Evolutionary conservation across 805 yeast species (phyloP), one percentile per base, ranked within the genome.

Genomic region (Saccharomycopsis oosterbeekiorum): DNA sequence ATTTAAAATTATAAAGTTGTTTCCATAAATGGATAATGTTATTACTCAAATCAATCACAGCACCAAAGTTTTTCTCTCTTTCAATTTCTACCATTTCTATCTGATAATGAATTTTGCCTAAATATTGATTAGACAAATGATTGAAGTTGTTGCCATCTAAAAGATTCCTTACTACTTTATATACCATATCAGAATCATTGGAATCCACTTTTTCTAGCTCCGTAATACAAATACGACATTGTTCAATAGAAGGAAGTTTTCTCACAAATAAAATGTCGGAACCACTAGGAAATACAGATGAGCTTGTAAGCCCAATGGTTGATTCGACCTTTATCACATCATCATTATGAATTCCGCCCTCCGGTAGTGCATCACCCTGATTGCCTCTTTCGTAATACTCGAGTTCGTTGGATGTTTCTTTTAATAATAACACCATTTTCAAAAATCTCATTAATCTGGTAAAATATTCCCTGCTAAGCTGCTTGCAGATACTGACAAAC

Each of bases 131-230:
- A 4, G 69, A 66, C 8, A 67, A 56, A 29, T 67, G 65, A 40
- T 67, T 65, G 60, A 67, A 67, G 29, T 63, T 65, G 26, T 63
- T 61, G 17, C 66, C 59, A 17, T 61, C 55, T 42, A 67, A 56
- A 9, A 67, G 43, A 15, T 58, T 57, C 4, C 14, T 29, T 4
- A 60, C 63, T 9, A 62, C 62, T 51, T 64, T 64, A 24, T 54
- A 59, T 11, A 61, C 55, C 15, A 64, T 61, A 21, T 66, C 70
- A 40, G 61, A 61, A 14, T 64, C 61, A 40, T 64, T 63, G 36
- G 65, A 59, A 9, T 55, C 39, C 10, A 64, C 58, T 34, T 58
- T 59, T 37, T 62, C 65, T 8, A 64, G 40, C 41, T 62, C 62
- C 5, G 36, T 42, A 21, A 64, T 58, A 41, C 66, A 64, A 10